A percentile compares a stretch with the other conserved stretches of the same genome.
phyloP scores from a whole-genome alignment of 768 basidiomycete genomes.

The Serendipita sp. region DNA sequence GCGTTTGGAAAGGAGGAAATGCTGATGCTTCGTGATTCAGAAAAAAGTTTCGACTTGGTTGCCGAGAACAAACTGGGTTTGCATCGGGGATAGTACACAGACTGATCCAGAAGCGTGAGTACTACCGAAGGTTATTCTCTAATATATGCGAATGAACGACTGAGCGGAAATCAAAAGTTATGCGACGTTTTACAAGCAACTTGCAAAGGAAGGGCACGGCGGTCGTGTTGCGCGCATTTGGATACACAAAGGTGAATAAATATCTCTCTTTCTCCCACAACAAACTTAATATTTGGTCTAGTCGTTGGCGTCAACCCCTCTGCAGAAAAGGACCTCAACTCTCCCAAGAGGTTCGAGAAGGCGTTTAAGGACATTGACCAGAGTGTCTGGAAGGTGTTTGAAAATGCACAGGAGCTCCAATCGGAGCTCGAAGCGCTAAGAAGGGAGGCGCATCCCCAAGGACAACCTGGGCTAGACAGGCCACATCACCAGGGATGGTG shows the following conservation, averaged over 20 bases:
- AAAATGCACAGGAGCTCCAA: not conserved
- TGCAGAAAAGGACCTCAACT: not conserved
- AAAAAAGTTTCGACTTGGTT: not conserved
- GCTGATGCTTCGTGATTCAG: not conserved
- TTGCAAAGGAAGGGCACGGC: not conserved
- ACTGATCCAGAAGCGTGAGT: not conserved
- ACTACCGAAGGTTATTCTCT: not conserved
- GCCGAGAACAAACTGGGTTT: not conserved
- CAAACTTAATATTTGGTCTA: not conserved
- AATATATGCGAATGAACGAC: not conserved
- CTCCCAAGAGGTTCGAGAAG: not conserved
- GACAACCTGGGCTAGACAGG: no score
- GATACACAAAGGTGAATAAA: not conserved
- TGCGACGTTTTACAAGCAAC: not conserved
- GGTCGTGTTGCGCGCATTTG: conserved; percentile 1
- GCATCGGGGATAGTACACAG: conserved; percentile 2
- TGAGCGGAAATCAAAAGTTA: not conserved
- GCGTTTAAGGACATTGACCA: not conserved
- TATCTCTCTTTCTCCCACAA: no score
- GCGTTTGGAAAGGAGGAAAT: not conserved
- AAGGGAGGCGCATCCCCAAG: not conserved
- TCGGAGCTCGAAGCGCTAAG: not conserved
- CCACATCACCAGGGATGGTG: not conserved
- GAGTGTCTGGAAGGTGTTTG: not conserved
- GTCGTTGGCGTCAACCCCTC: conserved; percentile 2